Base-by-base conservation (phyloP, 169 alveolate genomes). In the Plasmodium billcollinsi region DNA sequence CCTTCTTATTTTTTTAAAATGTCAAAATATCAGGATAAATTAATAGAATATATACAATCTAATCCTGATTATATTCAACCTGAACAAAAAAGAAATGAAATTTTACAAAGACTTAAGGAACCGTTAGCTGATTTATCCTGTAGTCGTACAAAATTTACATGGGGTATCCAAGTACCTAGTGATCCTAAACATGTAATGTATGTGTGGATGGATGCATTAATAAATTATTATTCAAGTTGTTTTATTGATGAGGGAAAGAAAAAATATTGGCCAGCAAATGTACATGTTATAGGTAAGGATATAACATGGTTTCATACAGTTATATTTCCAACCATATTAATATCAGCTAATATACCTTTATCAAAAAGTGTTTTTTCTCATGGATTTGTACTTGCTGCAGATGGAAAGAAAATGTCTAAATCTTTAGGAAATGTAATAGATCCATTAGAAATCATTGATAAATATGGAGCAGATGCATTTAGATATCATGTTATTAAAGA, bases 131-230 rank as follows among this genome's bases (percentile, higher is more conserved):
- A 97, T 90, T 88, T 97, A 67, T 95, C 98, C 29, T 94, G 97
- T 91, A 93, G 97, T 70, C 92, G 99, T 8, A 95, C 97, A 11
- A 95, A 94, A 75, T 97, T 97, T 88, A 88, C 91, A 29, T 97
- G 99, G 99, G 99, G 99, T 9, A 95, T 96, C n/a, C 96, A 96
- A 5, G 98, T 95, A 20, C 97, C 97, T 24, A 88, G 88, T 52
- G 94, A 93, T 69, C 66, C 88, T 2, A 78, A 88, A 20, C 99
- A 97, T 88, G 98, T 97, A 29, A 97, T 97, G 99, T 97, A 97
- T 93, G 99, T 97, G 15, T 97, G 99, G 99, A 97, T 96, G 91
- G 99, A 97, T 76, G 99, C 99, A 8, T 76, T 97, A 74, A 89
- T 96, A 52, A 96, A 96, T 93, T 97, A 97, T 93, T 96, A 96